A percentile compares a stretch with the other conserved stretches of the same genome.
Evolutionary conservation across 495 filamentous ascomycete species (phyloP).

Genomic region (Aspergillus bertholletiae): DNA sequence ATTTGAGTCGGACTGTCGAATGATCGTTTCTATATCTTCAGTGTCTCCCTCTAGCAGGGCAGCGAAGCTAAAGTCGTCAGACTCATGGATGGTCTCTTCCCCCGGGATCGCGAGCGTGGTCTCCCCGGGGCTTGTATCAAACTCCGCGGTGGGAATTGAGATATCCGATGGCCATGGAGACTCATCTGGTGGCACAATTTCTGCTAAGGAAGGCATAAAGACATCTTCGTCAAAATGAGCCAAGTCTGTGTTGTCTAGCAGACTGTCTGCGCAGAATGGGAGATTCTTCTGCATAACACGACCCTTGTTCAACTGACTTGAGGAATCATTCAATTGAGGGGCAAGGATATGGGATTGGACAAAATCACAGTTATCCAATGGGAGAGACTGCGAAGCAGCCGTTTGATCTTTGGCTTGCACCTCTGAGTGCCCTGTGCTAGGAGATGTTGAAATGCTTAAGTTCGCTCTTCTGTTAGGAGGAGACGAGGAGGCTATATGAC

Average conservation of each 20-base stretch:
- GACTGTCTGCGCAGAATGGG: slow-evolving; percentile 5
- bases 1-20: slow-evolving; percentile 42
- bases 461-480: slow-evolving; percentile 7
- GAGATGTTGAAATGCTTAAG: slow-evolving; percentile 1
- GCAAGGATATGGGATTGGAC: slow-evolving; percentile 1
- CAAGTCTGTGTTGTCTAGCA: slow-evolving; percentile 9
- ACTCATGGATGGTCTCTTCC: slow-evolving; percentile 1
- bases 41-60: slow-evolving; percentile 38
- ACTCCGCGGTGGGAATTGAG: slow-evolving; percentile 1
- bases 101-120: slow-evolving; percentile 1
- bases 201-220: slow-evolving; percentile 11
- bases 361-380: background rate
- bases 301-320: slow-evolving; percentile 1
- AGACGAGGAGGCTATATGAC: slow-evolving; percentile 9
- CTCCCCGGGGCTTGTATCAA: slow-evolving; percentile 8
- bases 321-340: background rate
- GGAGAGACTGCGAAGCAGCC: background rate
- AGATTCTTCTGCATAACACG: slow-evolving; percentile 4
- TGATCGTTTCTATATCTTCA: slow-evolving; percentile 60
- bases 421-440: background rate
- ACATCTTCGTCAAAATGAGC: slow-evolving; percentile 10
- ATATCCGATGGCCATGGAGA: slow-evolving; percentile 18
- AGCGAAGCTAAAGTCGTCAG: slow-evolving; percentile 30
- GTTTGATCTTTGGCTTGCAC: background rate
- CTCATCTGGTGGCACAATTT: slow-evolving; percentile 8